Conservation (phyloP, 2,329 filamentous ascomycete species). For the Ceratocystis cubensis region DNA sequence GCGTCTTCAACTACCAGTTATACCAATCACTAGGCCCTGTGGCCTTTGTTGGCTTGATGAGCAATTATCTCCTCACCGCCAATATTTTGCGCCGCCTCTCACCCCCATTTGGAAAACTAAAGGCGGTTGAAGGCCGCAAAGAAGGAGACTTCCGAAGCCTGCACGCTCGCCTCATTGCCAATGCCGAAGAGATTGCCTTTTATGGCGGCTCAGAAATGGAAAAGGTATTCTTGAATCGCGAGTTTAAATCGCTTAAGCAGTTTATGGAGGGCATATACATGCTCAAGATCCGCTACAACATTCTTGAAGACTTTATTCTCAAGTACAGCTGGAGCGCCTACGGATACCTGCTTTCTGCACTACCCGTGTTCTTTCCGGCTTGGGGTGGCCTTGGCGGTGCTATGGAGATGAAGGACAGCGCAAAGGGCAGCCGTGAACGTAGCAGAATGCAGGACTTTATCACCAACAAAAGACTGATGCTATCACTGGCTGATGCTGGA, state of each 20-base stretch:
- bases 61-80: slow-evolving; percentile 90
- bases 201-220: slow-evolving; percentile 94
- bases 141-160: slow-evolving; percentile 90
- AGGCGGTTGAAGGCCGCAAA: slow-evolving; percentile 86
- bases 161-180: slow-evolving; percentile 84
- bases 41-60: slow-evolving; percentile 70
- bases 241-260: slow-evolving; percentile 81
- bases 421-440: slow-evolving; percentile 53
- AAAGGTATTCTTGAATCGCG: slow-evolving; percentile 78
- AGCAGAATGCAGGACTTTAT: slow-evolving; percentile 97
- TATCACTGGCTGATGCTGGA: slow-evolving; percentile 89
- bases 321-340: slow-evolving; percentile 99
- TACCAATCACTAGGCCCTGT: slow-evolving; percentile 83
- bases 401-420: slow-evolving; percentile 48
- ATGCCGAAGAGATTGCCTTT: slow-evolving; percentile 95
- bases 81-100: slow-evolving; percentile 79
- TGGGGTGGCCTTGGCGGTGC: slow-evolving; percentile 77
- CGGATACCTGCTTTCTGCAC: slow-evolving; percentile 81
- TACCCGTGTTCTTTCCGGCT: slow-evolving; percentile 86
- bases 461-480: slow-evolving; percentile 96
- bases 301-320: slow-evolving; percentile 92
- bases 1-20: slow-evolving; percentile 96
- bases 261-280: slow-evolving; percentile 99
- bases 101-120: slow-evolving; percentile 91
- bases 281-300: slow-evolving; percentile 96